phyloP scores from a whole-genome alignment of 2,329 filamentous ascomycete genomes.

The Berkeleyomyces rouxiae region DNA sequence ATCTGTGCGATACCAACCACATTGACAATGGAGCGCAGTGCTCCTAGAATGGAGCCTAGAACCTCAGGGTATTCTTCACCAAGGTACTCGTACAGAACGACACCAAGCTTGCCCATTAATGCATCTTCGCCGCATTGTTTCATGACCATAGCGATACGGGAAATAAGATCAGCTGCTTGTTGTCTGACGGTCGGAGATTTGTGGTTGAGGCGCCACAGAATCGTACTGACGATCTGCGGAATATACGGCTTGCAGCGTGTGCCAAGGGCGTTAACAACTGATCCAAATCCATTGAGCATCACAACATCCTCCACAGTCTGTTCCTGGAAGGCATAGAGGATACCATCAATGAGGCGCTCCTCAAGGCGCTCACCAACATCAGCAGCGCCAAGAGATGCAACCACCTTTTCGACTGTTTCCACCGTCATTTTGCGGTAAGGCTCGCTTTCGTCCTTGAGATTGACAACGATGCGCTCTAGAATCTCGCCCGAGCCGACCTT shows the following conservation, averaged over 20 bases:
- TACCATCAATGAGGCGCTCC: slow-evolving; percentile 86
- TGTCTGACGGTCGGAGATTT: slow-evolving; percentile 93
- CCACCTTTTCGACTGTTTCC: slow-evolving; percentile 91
- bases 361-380: slow-evolving; percentile 88
- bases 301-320: slow-evolving; percentile 92
- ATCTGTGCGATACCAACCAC: slow-evolving; percentile 96
- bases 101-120: slow-evolving; percentile 84
- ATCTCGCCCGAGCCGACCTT: slow-evolving; percentile 98
- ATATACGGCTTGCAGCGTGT: slow-evolving; percentile 91
- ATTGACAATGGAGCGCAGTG: slow-evolving; percentile 87
- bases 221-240: slow-evolving; percentile 90
- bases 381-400: slow-evolving; percentile 80
- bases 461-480: slow-evolving; percentile 78
- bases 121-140: slow-evolving; percentile 95
- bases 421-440: slow-evolving; percentile 98
- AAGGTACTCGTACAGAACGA: slow-evolving; percentile 93
- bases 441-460: slow-evolving; percentile 95
- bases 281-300: slow-evolving; percentile 94
- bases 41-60: slow-evolving; percentile 86
- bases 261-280: slow-evolving; percentile 87
- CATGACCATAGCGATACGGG: slow-evolving; percentile 96
- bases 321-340: slow-evolving; percentile 92
- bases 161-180: slow-evolving; percentile 91
- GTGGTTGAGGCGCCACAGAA: slow-evolving; percentile 93
- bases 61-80: slow-evolving; percentile 98